phyloP scores from a whole-genome alignment of 805 yeast species.

The Yarrowia sp. region DNA sequence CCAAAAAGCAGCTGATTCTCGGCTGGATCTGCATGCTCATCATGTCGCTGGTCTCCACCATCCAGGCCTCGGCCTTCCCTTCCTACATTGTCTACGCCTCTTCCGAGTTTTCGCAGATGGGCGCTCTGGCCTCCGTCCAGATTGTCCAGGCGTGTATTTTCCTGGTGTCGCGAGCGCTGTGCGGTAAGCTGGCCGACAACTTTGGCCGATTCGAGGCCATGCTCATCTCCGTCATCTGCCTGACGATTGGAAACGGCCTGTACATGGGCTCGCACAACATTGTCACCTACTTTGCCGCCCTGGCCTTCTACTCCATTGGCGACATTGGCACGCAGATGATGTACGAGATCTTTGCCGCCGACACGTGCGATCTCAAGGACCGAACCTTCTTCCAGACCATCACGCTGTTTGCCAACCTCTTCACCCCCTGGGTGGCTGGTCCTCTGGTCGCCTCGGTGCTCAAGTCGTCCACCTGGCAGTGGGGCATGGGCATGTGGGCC shows the following conservation, averaged over 20 bases:
- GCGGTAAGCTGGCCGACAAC: constrained; percentile 25
- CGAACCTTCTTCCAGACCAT: constrained; percentile 52
- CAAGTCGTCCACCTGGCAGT: constrained; percentile 55
- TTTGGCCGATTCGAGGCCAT: constrained; percentile 33
- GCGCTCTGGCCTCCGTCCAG: constrained; percentile 29
- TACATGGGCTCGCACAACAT: constrained; percentile 44
- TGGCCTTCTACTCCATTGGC: constrained; percentile 52
- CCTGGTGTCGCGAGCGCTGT: constrained; percentile 11
- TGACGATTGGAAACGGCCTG: constrained; percentile 17
- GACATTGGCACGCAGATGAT: constrained; percentile 51
- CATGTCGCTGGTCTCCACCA: constrained; percentile 31
- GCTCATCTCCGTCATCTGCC: constrained; percentile 33
- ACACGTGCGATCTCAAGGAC: constrained; percentile 54
- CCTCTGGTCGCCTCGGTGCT: constrained; percentile 46
- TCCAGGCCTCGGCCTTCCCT: constrained; percentile 26
- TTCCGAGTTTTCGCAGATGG: constrained; percentile 14
- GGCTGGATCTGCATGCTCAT: constrained; percentile 29
- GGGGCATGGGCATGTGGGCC: constrained; percentile 61
- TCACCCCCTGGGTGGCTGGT: constrained; percentile 54
- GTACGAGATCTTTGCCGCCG: constrained; percentile 51
- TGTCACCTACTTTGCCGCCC: constrained; percentile 52
- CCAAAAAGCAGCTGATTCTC: constrained; percentile 10
- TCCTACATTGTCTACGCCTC: constrained; percentile 32
- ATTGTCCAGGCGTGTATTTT: constrained; percentile 27
- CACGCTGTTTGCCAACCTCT: constrained; percentile 52